Conservation (phyloP, 2,329 filamentous ascomycete genomes). For the Fusarium cicatricum region DNA sequence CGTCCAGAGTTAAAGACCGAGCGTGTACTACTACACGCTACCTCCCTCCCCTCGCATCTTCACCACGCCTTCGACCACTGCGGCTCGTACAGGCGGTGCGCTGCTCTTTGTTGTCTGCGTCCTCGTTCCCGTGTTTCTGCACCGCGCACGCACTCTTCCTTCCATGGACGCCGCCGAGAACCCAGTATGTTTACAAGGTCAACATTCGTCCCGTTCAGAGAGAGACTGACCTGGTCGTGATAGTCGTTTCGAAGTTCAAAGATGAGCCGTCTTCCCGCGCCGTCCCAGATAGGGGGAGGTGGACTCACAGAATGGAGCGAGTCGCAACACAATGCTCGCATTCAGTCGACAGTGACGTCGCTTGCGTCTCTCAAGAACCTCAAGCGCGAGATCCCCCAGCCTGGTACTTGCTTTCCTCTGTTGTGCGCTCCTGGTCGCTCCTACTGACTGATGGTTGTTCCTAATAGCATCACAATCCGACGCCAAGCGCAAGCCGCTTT, state of each 20-base stretch:
- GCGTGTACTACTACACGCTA: slow-evolving; percentile 16
- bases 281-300: slow-evolving; percentile 43
- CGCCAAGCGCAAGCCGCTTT: slow-evolving; percentile 67
- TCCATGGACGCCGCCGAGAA: slow-evolving; percentile 47
- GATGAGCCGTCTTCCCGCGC: slow-evolving; percentile 45
- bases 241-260: slow-evolving; percentile 44
- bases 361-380: slow-evolving; percentile 51
- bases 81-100: slow-evolving; percentile 41
- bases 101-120: slow-evolving; percentile 49
- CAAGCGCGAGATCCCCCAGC: slow-evolving; percentile 61
- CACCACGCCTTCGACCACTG: slow-evolving; percentile 40
- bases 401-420: slow-evolving; percentile 47
- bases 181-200: slow-evolving; percentile 36
- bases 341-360: slow-evolving; percentile 53
- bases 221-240: slow-evolving; percentile 10
- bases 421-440: neutral
- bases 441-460: slow-evolving; percentile 21
- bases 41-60: slow-evolving; percentile 13
- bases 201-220: neutral
- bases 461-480: slow-evolving; percentile 60
- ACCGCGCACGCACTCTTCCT: slow-evolving; percentile 34
- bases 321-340: slow-evolving; percentile 67
- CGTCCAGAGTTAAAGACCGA: slow-evolving; percentile 21
- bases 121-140: slow-evolving; percentile 37
- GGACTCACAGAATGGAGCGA: slow-evolving; percentile 64